Base-by-base conservation (phyloP, 352 stramenopile genomes). In the Globisporangium yorkense region DNA sequence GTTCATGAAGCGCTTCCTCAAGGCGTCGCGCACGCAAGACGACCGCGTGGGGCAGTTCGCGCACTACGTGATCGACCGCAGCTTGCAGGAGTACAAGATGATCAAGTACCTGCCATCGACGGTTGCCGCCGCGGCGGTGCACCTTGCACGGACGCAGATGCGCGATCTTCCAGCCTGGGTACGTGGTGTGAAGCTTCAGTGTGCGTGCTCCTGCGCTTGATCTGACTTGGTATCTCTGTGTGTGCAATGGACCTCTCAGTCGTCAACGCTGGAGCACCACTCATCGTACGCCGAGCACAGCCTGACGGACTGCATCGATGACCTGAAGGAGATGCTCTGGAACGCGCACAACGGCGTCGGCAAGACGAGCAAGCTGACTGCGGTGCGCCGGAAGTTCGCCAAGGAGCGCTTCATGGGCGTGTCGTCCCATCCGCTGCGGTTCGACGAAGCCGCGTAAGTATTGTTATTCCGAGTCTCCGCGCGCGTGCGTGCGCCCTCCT, bases 51-150 rank as follows among this genome's bases (percentile, higher is more conserved):
- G 89, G 50, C 75, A 92, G 57, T 92, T 99, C 49, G 96, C 96
- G 18, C 98, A 97, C 72, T 99, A 97, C 68, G 88, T 99, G 43
- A 89, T 99, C 29, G 98, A 99, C 71, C 91, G 97, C 31, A 98
- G 89, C 47, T 77, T 99, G 47, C 96, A 99, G 78, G 97, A 99
- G 75, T 99, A 99, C 84, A 94, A 96, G 61, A 75, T 99, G 72
- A 88, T 99, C 49, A 92, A 98, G 59, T 98, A 98, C 72, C 66
- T 97, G 48, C 98, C 98, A 1, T 99, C 97, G 40, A 94, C 96
- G 50, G 87, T 99, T 54, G 97, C 97, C 4, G 96, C 97, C 29
- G 89, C 96, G 5, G 95, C 97, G 35, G 95, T 99, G 21, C 97
- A 99, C 66, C 94, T 99, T 66, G 97, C 98, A 9, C 77, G 81